phyloP scores from a whole-genome alignment of 192 early-diverging fungal species.

The Entomortierella lignicola region DNA sequence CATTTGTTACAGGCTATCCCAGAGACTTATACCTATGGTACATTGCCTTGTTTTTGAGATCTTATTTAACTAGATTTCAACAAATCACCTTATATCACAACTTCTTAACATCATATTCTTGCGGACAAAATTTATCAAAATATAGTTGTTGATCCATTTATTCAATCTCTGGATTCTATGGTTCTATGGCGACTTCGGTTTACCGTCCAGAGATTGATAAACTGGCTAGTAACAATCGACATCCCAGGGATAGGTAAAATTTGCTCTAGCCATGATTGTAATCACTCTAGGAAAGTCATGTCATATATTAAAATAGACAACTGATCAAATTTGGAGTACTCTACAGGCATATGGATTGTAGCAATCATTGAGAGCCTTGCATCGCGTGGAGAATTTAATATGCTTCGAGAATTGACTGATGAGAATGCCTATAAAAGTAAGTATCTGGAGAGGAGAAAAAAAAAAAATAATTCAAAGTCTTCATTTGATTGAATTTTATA shows the following conservation, averaged over 20 bases:
- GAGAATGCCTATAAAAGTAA: constrained; percentile 48
- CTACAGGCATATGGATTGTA: constrained; percentile 35
- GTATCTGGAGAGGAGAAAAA: background rate
- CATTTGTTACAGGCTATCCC: constrained; percentile 33
- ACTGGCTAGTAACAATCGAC: constrained; percentile 42
- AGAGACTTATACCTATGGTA: constrained; percentile 28
- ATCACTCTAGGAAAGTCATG: too few species aligned
- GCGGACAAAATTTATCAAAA: background rate
- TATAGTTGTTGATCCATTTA: constrained; percentile 42
- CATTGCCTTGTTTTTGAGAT: background rate
- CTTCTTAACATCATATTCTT: too few species aligned
- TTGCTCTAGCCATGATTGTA: too few species aligned
- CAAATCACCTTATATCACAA: too few species aligned
- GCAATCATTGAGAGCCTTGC: constrained; percentile 48
- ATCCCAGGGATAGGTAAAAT: constrained; percentile 37
- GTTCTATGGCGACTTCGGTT: constrained; percentile 30
- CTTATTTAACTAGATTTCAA: background rate
- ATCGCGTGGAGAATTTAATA: constrained; percentile 37
- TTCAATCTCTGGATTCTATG: constrained; percentile 22
- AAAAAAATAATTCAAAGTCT: background rate
- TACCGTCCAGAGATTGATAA: constrained; percentile 32
- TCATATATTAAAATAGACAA: too few species aligned
- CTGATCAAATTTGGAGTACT: too few species aligned
- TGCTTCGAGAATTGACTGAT: constrained; percentile 41
- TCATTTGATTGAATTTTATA: constrained; percentile 3